Conservation (phyloP, 2,329 filamentous ascomycete genomes). For the Fonsecaea nubica region DNA sequence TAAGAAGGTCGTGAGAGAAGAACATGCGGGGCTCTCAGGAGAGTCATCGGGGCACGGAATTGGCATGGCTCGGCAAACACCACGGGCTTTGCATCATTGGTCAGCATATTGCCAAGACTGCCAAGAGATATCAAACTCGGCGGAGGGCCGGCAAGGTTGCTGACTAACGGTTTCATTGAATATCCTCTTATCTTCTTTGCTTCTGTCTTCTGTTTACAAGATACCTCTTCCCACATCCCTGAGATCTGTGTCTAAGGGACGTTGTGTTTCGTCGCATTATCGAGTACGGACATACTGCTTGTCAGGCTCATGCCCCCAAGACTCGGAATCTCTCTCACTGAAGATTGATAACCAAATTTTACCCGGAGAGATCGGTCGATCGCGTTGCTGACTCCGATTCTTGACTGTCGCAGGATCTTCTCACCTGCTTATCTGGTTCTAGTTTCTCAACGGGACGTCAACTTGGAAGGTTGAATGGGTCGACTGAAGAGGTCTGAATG, state of each 20-base stretch:
- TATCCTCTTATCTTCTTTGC: too few relatives aligned
- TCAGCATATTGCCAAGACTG: neutral
- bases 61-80: neutral
- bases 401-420: neutral
- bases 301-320: too few relatives aligned
- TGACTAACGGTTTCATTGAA: neutral
- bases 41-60: constrained; percentile 3
- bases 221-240: too few relatives aligned
- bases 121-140: neutral
- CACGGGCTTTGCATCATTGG: neutral
- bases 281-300: too few relatives aligned
- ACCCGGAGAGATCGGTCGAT: too few relatives aligned
- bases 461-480: neutral
- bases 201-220: too few relatives aligned
- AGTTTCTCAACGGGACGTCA: neutral
- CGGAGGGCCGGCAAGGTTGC: neutral
- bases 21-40: constrained; percentile 2
- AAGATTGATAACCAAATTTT: too few relatives aligned
- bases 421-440: neutral
- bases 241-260: too few relatives aligned
- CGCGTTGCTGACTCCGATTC: too few relatives aligned
- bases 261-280: too few relatives aligned
- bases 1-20: neutral
- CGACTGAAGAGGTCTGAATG: neutral
- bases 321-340: too few relatives aligned